These are phyloP conservation scores for Solanum neorickii DNA, from an alignment of 257 asterid species.

Conservation along the genomic window DNA sequence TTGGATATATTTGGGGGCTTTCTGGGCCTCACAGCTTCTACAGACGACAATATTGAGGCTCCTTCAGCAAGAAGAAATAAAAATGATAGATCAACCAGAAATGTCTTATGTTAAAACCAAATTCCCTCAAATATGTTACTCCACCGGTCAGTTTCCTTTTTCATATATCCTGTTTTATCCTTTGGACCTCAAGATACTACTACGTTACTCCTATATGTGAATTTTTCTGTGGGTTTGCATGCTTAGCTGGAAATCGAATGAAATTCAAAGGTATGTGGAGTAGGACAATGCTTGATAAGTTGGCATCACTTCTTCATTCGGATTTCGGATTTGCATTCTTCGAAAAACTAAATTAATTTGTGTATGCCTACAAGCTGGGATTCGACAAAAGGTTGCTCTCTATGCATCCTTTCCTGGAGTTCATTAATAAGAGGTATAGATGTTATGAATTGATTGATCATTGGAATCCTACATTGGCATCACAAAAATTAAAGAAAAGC, in stretches of 20 bases:
- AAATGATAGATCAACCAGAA: not conserved
- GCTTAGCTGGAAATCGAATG: not conserved
- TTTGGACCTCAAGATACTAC: not conserved
- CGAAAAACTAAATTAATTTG: not conserved
- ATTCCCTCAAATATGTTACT: not conserved
- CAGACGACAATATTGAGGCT: not conserved
- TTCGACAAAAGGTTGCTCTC: not conserved
- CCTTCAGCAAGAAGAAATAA: not conserved
- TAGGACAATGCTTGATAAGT: not conserved
- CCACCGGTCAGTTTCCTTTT: not conserved
- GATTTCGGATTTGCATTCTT: not conserved
- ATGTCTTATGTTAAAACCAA: not conserved
- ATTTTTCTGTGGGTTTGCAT: not conserved
- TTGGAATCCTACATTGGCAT: not conserved
- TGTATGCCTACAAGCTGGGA: not conserved
- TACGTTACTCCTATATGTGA: not conserved
- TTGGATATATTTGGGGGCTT: not conserved
- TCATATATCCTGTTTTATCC: not conserved
- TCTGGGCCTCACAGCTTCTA: not conserved
- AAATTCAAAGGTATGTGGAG: not conserved
- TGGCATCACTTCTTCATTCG: not conserved
- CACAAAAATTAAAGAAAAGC: not conserved
- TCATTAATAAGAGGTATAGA: not conserved
- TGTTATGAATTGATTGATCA: not conserved
- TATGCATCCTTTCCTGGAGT: not conserved